A percentile compares a stretch with the other conserved stretches of the same genome.
These are phyloP conservation scores for Actinomortierella ambigua DNA, from an alignment of 371 early-diverging fungal species.

Conservation along the genomic window DNA sequence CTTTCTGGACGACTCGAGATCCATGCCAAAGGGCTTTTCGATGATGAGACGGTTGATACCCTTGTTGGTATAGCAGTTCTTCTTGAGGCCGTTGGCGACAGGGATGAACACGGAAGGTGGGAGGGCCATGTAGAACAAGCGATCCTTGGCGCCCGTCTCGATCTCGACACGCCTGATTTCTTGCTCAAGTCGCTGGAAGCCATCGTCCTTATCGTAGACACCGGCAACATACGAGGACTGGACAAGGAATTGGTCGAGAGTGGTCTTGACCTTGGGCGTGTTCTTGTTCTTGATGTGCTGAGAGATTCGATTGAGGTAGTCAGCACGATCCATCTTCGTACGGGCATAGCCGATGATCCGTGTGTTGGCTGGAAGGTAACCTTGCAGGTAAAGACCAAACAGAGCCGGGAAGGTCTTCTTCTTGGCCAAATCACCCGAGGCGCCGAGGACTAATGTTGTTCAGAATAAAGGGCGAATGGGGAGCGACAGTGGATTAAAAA, in stretches of 20 bases:
- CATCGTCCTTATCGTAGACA: constrained; percentile 80
- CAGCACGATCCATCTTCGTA: constrained; percentile 76
- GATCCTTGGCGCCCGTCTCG: constrained; percentile 55
- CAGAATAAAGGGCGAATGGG: background rate
- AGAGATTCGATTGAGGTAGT: constrained; percentile 81
- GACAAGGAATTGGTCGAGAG: constrained; percentile 71
- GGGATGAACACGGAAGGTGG: constrained; percentile 95
- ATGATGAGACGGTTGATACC: constrained; percentile 85
- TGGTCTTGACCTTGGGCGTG: constrained; percentile 28
- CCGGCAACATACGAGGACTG: constrained; percentile 85
- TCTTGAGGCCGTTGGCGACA: constrained; percentile 79
- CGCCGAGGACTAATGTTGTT: constrained; percentile 74
- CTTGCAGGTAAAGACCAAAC: constrained; percentile 80
- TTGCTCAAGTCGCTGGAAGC: constrained; percentile 64
- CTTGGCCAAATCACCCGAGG: constrained; percentile 93
- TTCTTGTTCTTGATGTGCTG: constrained; percentile 70
- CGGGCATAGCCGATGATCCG: constrained; percentile 97
- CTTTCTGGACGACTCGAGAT: constrained; percentile 75
- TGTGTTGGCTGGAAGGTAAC: constrained; percentile 77
- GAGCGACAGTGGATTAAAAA: background rate
- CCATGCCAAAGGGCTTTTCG: constrained; percentile 98
- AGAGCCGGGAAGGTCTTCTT: constrained; percentile 98
- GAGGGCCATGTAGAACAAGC: constrained; percentile 95
- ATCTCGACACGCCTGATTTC: constrained; percentile 60
- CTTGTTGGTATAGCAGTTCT: constrained; percentile 62